Base-by-base conservation (phyloP, 441 rosid genomes). In the Erysimum cheiri region DNA sequence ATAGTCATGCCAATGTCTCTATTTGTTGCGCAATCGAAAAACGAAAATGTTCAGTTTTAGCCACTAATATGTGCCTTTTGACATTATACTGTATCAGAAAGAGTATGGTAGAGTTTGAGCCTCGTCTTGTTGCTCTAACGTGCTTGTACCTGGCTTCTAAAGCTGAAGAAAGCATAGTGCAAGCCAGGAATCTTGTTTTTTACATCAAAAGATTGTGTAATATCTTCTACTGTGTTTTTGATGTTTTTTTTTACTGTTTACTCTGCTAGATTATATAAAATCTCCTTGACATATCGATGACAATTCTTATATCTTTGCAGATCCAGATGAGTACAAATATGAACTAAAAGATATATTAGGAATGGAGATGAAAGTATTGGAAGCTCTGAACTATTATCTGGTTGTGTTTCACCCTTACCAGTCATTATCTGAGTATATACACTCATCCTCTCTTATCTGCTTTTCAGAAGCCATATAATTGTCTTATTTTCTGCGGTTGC, bases 81-180 rank as follows among this genome's bases (percentile, higher is more conserved):
- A 36, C 37, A 9, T 56, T 60, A 37, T 71, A 55, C 15, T 35
- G 44, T 79, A 63, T 55, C 84, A 93, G 98, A 72, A 93, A 82
- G 85, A 88, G 95, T 68, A 83, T 93, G 96, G 80, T 87, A 47
- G 96, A 91, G 71, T 91, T 85, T 79, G 97, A 93, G 84, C 98
- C 98, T 6, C 88, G 91, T 54, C 91, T 93, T 65, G 97, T 91
- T 36, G 96, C 95, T 72, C 95, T 97, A 33, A 80, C 91, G 52
- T 93, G 98, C 91, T 83, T 93, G 80, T 93, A 91, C 78, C 80
- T 91, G 83, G 98, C 97, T 36, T 85, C 98, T 54, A 93, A 93
- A 82, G 98, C 96, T 78, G 98, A 93, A 82, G 98, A 93, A 84
- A 89, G 98, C 90, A 84, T 91, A 2, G 84, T 93, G 66, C 98